A percentile compares a stretch with the other conserved stretches of the same genome.
phyloP scores from a whole-genome alignment of 768 basidiomycete species.

The Lentinula boryana region DNA sequence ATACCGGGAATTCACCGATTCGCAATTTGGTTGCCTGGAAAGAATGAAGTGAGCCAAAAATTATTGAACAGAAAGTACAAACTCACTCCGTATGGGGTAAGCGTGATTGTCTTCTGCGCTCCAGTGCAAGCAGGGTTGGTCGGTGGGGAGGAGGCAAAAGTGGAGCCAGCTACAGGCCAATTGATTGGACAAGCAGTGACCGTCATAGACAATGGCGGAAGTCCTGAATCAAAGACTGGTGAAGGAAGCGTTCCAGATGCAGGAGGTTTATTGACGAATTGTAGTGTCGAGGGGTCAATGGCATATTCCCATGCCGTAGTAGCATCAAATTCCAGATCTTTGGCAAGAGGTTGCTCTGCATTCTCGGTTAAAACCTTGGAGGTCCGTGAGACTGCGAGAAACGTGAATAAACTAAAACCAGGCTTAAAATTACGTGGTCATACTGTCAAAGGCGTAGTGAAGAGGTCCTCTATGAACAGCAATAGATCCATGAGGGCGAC shows the following conservation, averaged over 20 bases:
- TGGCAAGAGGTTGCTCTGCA: conserved; percentile 36
- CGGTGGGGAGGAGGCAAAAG: conserved; percentile 43
- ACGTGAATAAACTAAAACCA: not conserved
- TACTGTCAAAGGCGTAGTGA: conserved; percentile 51
- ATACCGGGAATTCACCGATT: conserved; percentile 37
- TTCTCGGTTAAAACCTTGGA: conserved; percentile 33
- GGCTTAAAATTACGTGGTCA: conserved; percentile 6
- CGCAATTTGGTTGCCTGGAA: conserved; percentile 30
- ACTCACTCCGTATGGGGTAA: conserved; percentile 46
- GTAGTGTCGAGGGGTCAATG: conserved; percentile 40
- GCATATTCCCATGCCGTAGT: conserved; percentile 46
- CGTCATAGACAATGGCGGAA: conserved; percentile 40
- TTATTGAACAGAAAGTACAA: not conserved
- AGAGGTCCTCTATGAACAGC: conserved; percentile 50
- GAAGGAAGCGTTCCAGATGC: conserved; percentile 32
- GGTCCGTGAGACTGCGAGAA: conserved; percentile 19
- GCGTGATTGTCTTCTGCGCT: conserved; percentile 31
- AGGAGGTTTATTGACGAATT: conserved; percentile 29
- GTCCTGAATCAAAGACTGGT: conserved; percentile 42
- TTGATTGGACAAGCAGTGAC: conserved; percentile 44
- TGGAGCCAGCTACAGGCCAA: conserved; percentile 41
- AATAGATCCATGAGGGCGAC: conserved; percentile 42
- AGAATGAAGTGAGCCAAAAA: not conserved
- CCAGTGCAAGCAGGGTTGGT: conserved; percentile 38
- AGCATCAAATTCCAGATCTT: conserved; percentile 46